Base-by-base conservation (phyloP, 495 filamentous ascomycete species). In the Cercophora samala region DNA sequence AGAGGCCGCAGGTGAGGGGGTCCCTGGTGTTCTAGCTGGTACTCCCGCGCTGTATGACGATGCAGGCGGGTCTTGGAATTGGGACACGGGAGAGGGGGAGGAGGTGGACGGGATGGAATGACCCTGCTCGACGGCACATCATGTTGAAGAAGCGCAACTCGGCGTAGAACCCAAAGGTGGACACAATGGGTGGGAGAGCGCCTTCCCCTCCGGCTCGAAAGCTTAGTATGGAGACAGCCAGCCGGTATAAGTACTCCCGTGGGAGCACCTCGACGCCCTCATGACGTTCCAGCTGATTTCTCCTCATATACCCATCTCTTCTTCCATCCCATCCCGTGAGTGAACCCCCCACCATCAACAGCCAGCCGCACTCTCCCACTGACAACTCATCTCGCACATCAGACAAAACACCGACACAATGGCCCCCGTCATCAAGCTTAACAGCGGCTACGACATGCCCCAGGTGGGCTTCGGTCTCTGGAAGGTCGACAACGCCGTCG, bases 381-480 rank as follows among this genome's bases (percentile, higher is more conserved):
- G 37, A 46, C 37, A 46, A 9, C 1, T 17, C 15, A 17, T 32
- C 42, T 6, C 61, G 26, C 17, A 58, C 64, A 18, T 23, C 59
- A 68, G n/a, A 62, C 46, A 61, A 62, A 29, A 26, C 64, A 62
- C 62, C 55, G 54, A 58, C 70, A 76, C 63, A 70, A 79, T 78
- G 77, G 70, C 69, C 69, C 60, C 68, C 32, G 52, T 64, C 64
- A 81, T 93, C 80, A 94, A 91, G 82, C 87, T 96, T 65, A 93
- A 83, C 82, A 89, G 84, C 79, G 91, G 92, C 77, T 80, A 89
- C 76, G 84, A 91, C 69, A 96, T 96, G 92, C 92, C 92, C 74
- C 84, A 91, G 75, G 91, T 96, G 74, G 92, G 92, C 77, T 84
- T 85, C 73, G 88, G 88, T 66, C 84, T 96, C 59, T 96, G 92